These are phyloP conservation scores for Kodamaea restingae DNA, from an alignment of 805 yeast species.

Conservation along the genomic window DNA sequence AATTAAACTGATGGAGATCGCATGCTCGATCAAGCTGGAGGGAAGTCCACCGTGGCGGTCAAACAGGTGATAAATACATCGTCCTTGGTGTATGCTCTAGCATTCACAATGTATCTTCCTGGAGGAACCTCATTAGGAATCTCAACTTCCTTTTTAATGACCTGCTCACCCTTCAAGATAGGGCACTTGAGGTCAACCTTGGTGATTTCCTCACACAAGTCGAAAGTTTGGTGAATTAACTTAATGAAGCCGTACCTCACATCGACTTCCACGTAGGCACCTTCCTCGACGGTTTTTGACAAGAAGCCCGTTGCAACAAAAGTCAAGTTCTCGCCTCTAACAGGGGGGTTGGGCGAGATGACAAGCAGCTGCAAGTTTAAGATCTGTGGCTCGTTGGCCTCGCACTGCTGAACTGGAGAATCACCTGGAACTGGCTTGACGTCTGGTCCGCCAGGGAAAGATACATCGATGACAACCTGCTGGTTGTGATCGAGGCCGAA, in stretches of 20 bases:
- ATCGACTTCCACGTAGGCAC: conserved; percentile 92
- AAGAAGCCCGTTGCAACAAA: conserved; percentile 71
- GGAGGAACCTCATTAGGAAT: conserved; percentile 94
- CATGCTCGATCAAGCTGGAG: conserved; percentile 21
- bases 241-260: conserved; percentile 91
- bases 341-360: conserved; percentile 84
- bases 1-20: not conserved
- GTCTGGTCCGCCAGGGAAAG: conserved; percentile 29
- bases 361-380: conserved; percentile 56
- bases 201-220: conserved; percentile 81
- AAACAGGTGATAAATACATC: conserved; percentile 83
- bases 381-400: conserved; percentile 56
- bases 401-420: conserved; percentile 81
- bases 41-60: conserved; percentile 63
- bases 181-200: conserved; percentile 89
- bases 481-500: conserved; percentile 3
- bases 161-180: conserved; percentile 61
- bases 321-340: conserved; percentile 77
- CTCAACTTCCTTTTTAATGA: conserved; percentile 66
- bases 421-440: conserved; percentile 84
- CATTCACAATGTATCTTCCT: conserved; percentile 81
- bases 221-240: conserved; percentile 83
- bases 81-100: conserved; percentile 84
- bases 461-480: conserved; percentile 5
- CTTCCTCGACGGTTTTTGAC: conserved; percentile 57